Evolutionary conservation across 2,329 filamentous ascomycete genomes (phyloP), one percentile per base, ranked within the genome.

Genomic region (Epichloe sylvatica): DNA sequence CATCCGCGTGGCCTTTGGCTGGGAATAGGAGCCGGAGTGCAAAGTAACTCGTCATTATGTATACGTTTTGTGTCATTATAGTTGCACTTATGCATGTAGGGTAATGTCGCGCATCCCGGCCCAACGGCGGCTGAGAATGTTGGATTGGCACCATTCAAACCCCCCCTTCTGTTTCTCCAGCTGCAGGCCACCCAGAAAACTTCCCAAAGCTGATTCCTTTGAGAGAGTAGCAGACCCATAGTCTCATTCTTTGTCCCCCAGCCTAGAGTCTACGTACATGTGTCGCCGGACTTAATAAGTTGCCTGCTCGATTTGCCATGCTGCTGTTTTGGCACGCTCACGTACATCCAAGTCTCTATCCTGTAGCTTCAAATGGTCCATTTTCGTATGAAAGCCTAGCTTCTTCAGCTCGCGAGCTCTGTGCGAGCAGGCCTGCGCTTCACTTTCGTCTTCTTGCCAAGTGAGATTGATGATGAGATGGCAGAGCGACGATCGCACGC

Each of bases 391-490:
- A 54, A 90, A 84, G 0, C 88, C 88, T 25, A 92, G 65, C 48
- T 77, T 77, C 61, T 80, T 77, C 42, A 98, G 71, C 61, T 85
- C 81, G 12, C 69, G 63, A 0, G 82, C 83, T 47, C 92, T 76
- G 57, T 82, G 75, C 33, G 76, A 71, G 53, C 84, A 86, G 9
- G 77, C 78, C 21, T 73, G 69, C 19, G 73, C 70, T 57, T 95
- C 89, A 33, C 67, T 73, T 6, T 77, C 73, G 58, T 91, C 83
- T 53, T 96, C 90, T 53, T 83, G 75, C 73, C 84, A 94, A 0
- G 86, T 85, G 41, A 98, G 75, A 62, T 96, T 96, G 62, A 83
- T 85, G 42, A 94, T 75, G 41, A 94, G 74, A 76, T 90, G 91
- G 55, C 87, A 88, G 57, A 92, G 80, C 43, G 83, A 83, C 19